Evolutionary conservation across 176 grass and related monocot genomes (phyloP), one percentile per base, ranked within the genome.

Genomic region (Triticum turgidum): DNA sequence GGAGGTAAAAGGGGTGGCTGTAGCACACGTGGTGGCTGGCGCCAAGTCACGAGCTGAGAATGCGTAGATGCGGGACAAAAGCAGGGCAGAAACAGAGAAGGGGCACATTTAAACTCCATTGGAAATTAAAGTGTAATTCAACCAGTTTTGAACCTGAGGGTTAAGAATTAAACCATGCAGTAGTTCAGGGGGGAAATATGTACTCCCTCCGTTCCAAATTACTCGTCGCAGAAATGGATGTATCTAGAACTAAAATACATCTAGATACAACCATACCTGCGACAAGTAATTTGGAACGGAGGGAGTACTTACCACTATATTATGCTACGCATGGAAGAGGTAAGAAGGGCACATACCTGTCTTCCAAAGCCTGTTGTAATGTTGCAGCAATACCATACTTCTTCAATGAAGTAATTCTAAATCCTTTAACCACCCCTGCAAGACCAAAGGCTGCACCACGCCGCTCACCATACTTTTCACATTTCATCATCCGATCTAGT

Each of bases 371-470:
- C 90, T 98, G 85, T 29, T 74, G 86, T 67, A 98, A 82, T 63
- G 81, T 78, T 86, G 83, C 85, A 65, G 90, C 70, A 89, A 98
- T 91, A 42, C 93, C 92, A 77, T 94, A 98, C 82, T 98, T 98
- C 87, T 98, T 98, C 82, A 98, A 90, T 30, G 88, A 94, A 83
- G 91, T 90, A 89, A 98, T 90, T 76, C 80, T 82, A 89, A 98
- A 98, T 84, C 96, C 96, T 92, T 95, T 98, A 86, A 90, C 96
- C 61, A 92, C 93, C 33, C 96, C 96, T 81, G 96, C 96, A 88
- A 98, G 96, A 70, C 96, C 96, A 85, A 98, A 98, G 71, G 96
- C 96, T 82, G 96, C 93, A 83, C 96, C 96, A 51, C 93, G 96
- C 24, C 93, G 90, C 42, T 96, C 96, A 39, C 96, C 96, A 77